A percentile compares a stretch with the other conserved stretches of the same genome.
Conservation (phyloP, 139 green algal species). For the Monoraphidium neglectum region DNA sequence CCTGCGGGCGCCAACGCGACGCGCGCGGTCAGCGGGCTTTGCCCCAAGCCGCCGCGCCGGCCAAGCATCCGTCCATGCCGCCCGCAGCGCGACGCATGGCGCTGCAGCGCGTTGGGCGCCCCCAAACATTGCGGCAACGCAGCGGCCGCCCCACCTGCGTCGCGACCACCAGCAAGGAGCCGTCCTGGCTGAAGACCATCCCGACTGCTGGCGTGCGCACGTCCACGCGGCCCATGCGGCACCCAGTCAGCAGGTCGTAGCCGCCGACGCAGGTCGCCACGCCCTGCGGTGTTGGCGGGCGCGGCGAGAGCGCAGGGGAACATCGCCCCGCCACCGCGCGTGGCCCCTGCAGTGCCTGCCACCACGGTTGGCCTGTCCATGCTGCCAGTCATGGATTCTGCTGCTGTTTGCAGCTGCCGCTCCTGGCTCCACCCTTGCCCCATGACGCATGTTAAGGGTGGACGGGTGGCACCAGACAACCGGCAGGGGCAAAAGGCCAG, state of each 20-base stretch:
- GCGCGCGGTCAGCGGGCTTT: neutral
- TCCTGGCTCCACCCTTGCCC: no score
- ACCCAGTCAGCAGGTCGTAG: slow-evolving; percentile 40
- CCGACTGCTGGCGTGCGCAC: slow-evolving; percentile 33
- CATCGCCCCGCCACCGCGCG: no score
- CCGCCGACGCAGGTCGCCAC: slow-evolving; percentile 38
- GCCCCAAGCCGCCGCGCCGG: neutral
- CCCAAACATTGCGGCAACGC: neutral
- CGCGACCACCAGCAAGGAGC: slow-evolving; percentile 42
- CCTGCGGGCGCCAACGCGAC: slow-evolving; percentile 7
- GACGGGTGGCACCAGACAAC: neutral
- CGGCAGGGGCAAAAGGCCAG: neutral
- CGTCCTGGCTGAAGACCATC: slow-evolving; percentile 44
- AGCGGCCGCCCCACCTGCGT: slow-evolving; percentile 11
- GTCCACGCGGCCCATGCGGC: slow-evolving; percentile 46
- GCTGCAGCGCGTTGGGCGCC: neutral
- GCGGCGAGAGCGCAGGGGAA: neutral
- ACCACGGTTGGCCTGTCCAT: neutral
- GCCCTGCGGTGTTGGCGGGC: slow-evolving; percentile 23
- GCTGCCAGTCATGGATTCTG: no score
- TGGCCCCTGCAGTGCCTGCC: neutral
- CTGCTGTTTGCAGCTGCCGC: no score
- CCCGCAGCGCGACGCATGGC: no score
- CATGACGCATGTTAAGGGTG: no score
- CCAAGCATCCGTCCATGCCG: neutral